Base-by-base conservation (phyloP, 2,329 filamentous ascomycete genomes). In the Immersiporthe knoxdaviesiana region DNA sequence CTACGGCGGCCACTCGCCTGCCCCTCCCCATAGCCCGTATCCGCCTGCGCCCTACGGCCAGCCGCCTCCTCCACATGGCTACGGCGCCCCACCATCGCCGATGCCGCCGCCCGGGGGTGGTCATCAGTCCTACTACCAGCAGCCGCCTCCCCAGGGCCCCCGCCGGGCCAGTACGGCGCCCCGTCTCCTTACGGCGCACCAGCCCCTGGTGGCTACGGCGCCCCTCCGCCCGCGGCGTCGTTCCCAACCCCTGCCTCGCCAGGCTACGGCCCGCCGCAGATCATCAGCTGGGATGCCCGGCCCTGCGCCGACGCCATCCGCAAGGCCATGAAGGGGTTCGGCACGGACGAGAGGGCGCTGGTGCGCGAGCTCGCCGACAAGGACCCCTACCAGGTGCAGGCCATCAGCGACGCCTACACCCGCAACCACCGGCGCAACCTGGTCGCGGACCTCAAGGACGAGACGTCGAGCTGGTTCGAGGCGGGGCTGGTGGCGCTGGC, bases 271-370 rank as follows among this genome's bases (percentile, higher is more conserved):
- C 85, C 91, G 0, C 87, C 88, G 16, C 91, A 92, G 75, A 83
- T 87, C 60, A 91, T 92, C 58, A 84, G 87, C 39, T 90, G 85
- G 84, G 90, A 97, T 72, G 90, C 88, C 62, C 84, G 82, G 3
- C 81, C 83, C 16, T 90, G 96, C 74, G 91, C 93, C 0, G 87
- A 93, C 68, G 87, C 84, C 4, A 83, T 97, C 30, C 88, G 93
- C 66, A 87, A 87, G 74, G 93, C 95, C 2, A 97, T 97, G 93
- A 97, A 97, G 79, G 94, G 78, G 0, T 92, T 97, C 72, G 95
- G 94, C 44, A 97, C 94, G 0, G 89, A 98, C 75, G 94, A 97
- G 78, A 91, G 89, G 75, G 79, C 86, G 0, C 82, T 98, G 21
- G 94, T 97, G 72, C 82, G 84, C 2, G 82, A 90, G 3, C 82